Conservation (phyloP, 169 alveolate genomes). For the Perkinsus marinus region DNA sequence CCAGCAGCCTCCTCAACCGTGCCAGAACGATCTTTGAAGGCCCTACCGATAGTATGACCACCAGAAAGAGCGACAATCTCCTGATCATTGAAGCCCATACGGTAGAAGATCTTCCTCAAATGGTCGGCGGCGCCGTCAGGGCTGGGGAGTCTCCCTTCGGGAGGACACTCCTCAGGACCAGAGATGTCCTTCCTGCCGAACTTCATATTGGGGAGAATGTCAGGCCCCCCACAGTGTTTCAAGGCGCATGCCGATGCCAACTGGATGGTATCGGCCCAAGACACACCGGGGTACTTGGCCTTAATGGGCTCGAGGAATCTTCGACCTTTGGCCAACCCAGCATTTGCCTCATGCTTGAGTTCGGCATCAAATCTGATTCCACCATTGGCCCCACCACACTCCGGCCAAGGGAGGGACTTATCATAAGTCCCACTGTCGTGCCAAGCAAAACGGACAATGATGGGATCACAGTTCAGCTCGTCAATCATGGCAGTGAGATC, state of each 20-base stretch:
- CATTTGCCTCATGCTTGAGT: constrained; percentile 32
- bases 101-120: constrained; percentile 21
- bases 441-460: constrained; percentile 33
- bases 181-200: constrained; percentile 30
- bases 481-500: neutral
- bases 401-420: constrained; percentile 2
- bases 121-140: neutral
- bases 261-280: constrained; percentile 45
- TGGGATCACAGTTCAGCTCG: constrained; percentile 1
- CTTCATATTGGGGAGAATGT: constrained; percentile 19
- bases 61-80: constrained; percentile 55
- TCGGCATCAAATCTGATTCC: constrained; percentile 27
- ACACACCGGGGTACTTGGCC: constrained; percentile 38
- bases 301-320: constrained; percentile 26
- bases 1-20: constrained; percentile 8
- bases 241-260: constrained; percentile 47
- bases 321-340: constrained; percentile 40
- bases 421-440: constrained; percentile 39
- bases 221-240: constrained; percentile 53
- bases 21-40: constrained; percentile 28
- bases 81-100: constrained; percentile 42
- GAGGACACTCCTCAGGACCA: neutral
- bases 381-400: constrained; percentile 48
- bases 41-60: constrained; percentile 47
- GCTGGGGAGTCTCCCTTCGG: neutral